Percentiles rank a stretch among this genome's conserved stretches.
Conservation (phyloP, 2,329 filamentous ascomycete genomes). For the Fusarium succisae region DNA sequence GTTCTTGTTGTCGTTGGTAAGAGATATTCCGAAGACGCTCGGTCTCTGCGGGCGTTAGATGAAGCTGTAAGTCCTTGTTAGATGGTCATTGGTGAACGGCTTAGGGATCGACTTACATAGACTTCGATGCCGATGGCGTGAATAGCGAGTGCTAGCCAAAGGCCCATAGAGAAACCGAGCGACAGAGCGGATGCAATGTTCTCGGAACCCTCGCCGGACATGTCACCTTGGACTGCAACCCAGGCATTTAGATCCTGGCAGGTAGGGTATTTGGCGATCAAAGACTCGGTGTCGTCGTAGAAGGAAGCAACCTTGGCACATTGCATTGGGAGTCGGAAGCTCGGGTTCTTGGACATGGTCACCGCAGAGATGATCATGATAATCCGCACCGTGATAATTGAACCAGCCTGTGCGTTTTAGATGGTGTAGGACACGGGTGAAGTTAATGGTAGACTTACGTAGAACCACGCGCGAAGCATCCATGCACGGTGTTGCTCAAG, state of each 20-base stretch:
- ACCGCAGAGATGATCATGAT: constrained; percentile 18
- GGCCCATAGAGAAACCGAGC: background rate
- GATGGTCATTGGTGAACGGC: fast-evolving
- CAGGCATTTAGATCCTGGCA: background rate
- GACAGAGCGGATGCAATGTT: constrained; percentile 10
- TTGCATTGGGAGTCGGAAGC: constrained; percentile 4
- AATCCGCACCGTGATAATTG: constrained; percentile 11
- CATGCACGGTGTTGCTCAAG: constrained; percentile 71
- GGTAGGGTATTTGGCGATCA: background rate
- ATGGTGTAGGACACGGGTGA: fast-evolving
- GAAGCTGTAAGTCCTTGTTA: background rate
- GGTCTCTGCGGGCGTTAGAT: constrained; percentile 9
- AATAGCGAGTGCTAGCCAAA: constrained; percentile 5
- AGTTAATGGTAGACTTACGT: background rate
- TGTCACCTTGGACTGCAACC: constrained; percentile 17
- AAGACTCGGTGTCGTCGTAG: background rate
- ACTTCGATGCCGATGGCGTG: constrained; percentile 15
- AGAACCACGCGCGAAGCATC: constrained; percentile 60
- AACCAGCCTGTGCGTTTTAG: background rate
- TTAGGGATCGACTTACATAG: background rate
- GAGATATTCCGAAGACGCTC: constrained; percentile 14
- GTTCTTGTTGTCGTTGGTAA: constrained; percentile 1
- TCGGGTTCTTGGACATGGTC: constrained; percentile 9
- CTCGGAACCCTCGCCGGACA: constrained; percentile 1
- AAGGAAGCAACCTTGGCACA: constrained; percentile 13